Base-by-base conservation (phyloP, 2,329 filamentous ascomycete species). In the Pseudopyricularia cyperi region DNA sequence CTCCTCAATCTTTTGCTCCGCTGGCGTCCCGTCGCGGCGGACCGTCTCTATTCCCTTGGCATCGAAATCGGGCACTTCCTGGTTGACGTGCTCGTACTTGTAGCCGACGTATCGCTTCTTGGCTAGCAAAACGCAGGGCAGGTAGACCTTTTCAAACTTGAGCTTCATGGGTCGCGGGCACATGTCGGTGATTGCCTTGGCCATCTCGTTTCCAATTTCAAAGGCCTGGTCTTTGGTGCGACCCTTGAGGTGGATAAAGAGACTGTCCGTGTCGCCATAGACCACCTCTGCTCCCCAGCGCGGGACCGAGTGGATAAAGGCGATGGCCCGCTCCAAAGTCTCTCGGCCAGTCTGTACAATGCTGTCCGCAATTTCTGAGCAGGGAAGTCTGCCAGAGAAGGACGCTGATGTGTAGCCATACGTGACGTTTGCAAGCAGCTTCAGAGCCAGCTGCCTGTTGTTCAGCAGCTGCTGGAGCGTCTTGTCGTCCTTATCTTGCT, bases 61-160 rank as follows among this genome's bases (percentile, higher is more conserved):
- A 64, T 98, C 94, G 58, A 97, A 97, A 1, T 95, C 87, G 0
- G 93, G 91, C 57, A 83, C 80, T 8, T 65, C 71, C 63, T 98
- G 93, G 15, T 77, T 73, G 35, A 77, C 79, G 57, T 75, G 79
- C 63, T 98, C 93, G 68, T 94, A 98, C 65, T 95, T 96, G 74
- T 95, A 96, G 6, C 94, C 94, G 4, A 97, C 94, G 60, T 98
- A 98, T 52, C 93, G 85, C 64, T 98, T 98, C 71, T 98, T 98
- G 17, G 94, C 89, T 0, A 98, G 76, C 4, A 98, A 75, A 0
- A 97, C 82, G 63, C 91, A 97, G 0, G 94, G 93, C 57, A 95
- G 87, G 66, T 98, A 98, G 1, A 98, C 91, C 60, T 98, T 98
- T 65, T 98, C 93, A 59, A 98, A 96, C 64, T 97, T 97, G 56